Evolutionary conservation across 768 basidiomycete genomes (phyloP).

Genomic region (Melanogaster broomeanus): DNA sequence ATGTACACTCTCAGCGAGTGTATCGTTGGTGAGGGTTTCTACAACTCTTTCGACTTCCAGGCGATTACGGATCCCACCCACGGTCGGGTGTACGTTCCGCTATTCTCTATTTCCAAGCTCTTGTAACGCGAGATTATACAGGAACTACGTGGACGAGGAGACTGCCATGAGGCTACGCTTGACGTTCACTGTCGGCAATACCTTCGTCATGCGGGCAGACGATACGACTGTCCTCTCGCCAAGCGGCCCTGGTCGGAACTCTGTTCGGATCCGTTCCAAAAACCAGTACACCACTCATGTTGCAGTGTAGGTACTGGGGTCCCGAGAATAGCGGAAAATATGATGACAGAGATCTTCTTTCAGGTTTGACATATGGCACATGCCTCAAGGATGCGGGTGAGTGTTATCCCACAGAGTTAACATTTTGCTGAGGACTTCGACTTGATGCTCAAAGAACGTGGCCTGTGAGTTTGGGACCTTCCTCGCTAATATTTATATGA

Average conservation of each 20-base stretch:
- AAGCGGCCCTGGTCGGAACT: constrained; percentile 27
- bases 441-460: constrained; percentile 30
- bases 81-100: constrained; percentile 57
- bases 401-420: background rate
- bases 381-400: constrained; percentile 35
- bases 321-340: too few species aligned
- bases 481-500: background rate
- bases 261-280: constrained; percentile 29
- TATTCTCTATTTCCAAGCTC: background rate
- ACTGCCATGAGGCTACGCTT: constrained; percentile 30
- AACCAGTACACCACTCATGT: constrained; percentile 17
- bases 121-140: constrained; percentile 2
- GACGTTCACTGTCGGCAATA: constrained; percentile 26
- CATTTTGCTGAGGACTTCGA: background rate
- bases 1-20: constrained; percentile 35
- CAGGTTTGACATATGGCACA: constrained; percentile 34
- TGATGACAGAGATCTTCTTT: too few species aligned
- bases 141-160: constrained; percentile 27
- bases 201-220: constrained; percentile 34
- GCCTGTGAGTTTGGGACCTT: constrained; percentile 28
- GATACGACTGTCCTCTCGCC: constrained; percentile 21
- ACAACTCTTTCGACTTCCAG: constrained; percentile 48
- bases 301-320: constrained; percentile 19
- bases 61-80: constrained; percentile 62
- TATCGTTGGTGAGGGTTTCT: constrained; percentile 49